Evolutionary conservation across 768 basidiomycete genomes (phyloP).

Genomic region (Asterophora parasitica): DNA sequence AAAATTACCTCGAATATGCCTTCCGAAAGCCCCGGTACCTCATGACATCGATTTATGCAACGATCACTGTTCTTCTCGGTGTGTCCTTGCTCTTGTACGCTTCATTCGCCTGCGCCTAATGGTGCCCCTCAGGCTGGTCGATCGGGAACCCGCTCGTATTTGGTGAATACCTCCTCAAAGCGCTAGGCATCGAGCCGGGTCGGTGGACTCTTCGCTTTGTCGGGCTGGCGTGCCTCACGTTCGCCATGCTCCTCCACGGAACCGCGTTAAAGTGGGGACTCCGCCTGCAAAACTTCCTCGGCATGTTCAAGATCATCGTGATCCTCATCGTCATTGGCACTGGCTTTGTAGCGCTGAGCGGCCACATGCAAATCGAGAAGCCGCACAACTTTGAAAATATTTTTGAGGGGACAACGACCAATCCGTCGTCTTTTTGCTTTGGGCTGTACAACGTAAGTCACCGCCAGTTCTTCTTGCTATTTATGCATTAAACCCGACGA

Average conservation of each 20-base stretch:
- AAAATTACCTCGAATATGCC: conserved; percentile 64
- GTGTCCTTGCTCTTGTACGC: neutral
- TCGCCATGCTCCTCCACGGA: conserved; percentile 33
- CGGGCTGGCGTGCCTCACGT: conserved; percentile 27
- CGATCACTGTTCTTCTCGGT: conserved; percentile 48
- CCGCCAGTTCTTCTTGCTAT: neutral
- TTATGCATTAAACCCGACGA: neutral
- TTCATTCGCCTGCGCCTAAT: neutral
- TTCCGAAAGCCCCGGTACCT: conserved; percentile 53
- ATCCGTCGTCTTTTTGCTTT: conserved; percentile 38
- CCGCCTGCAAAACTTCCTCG: conserved; percentile 54
- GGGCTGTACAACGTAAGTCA: conserved; percentile 36
- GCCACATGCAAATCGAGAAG: conserved; percentile 22
- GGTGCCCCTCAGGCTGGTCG: conserved; percentile 9
- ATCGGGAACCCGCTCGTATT: conserved; percentile 46
- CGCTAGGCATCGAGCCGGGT: conserved; percentile 17
- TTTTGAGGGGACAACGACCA: conserved; percentile 31
- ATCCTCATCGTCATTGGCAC: conserved; percentile 40
- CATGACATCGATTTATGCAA: conserved; percentile 50
- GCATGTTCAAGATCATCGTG: conserved; percentile 48
- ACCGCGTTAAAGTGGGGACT: conserved; percentile 42
- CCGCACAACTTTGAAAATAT: conserved; percentile 26
- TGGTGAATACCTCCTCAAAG: conserved; percentile 41
- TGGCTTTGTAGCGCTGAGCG: conserved; percentile 37
- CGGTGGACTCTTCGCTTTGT: conserved; percentile 21